Percentiles rank a stretch among this genome's conserved stretches.
phyloP scores from a whole-genome alignment of 202 grass and related monocot species.

The Eragrostis tef region DNA sequence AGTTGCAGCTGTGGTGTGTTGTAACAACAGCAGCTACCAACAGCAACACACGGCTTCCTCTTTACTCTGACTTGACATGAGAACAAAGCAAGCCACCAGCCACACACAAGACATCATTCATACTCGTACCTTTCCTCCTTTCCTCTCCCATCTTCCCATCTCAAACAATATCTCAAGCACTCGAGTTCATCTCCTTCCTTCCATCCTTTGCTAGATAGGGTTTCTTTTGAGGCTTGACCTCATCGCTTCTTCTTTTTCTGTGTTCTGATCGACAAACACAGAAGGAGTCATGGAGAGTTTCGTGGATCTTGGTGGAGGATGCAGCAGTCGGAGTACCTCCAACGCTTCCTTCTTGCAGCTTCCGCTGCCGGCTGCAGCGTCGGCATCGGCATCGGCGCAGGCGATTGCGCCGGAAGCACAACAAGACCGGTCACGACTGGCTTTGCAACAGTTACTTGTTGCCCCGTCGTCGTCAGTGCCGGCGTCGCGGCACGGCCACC shows the following conservation, averaged over 20 bases:
- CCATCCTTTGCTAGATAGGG: conserved; percentile 43
- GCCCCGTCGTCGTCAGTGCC: conserved; percentile 1
- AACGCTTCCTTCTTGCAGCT: conserved; percentile 70
- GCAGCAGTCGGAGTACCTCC: conserved; percentile 47
- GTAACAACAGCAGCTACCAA: conserved; percentile 19
- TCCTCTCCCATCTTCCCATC: conserved; percentile 13
- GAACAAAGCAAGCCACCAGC: conserved; percentile 74
- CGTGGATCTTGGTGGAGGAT: conserved; percentile 55
- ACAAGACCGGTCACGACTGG: conserved; percentile 46
- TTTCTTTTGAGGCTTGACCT: conserved; percentile 36
- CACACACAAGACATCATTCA: conserved; percentile 40
- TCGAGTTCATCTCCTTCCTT: conserved; percentile 18
- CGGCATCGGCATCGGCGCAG: conserved; percentile 32
- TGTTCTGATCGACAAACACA: neutral
- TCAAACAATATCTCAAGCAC: conserved; percentile 9
- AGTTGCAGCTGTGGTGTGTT: conserved; percentile 15
- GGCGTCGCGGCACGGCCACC: conserved; percentile 6
- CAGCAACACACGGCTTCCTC: conserved; percentile 44
- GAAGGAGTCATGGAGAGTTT: conserved; percentile 48
- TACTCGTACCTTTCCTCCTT: conserved; percentile 20
- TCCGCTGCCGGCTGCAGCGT: conserved; percentile 42
- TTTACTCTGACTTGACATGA: conserved; percentile 69
- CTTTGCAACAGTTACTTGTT: conserved; percentile 54
- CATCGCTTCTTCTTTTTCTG: neutral
- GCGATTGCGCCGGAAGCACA: conserved; percentile 26